Evolutionary conservation across 2,329 filamentous ascomycete species (phyloP), one percentile per base, ranked within the genome.

Genomic region (Magnaporthiopsis incrustans): DNA sequence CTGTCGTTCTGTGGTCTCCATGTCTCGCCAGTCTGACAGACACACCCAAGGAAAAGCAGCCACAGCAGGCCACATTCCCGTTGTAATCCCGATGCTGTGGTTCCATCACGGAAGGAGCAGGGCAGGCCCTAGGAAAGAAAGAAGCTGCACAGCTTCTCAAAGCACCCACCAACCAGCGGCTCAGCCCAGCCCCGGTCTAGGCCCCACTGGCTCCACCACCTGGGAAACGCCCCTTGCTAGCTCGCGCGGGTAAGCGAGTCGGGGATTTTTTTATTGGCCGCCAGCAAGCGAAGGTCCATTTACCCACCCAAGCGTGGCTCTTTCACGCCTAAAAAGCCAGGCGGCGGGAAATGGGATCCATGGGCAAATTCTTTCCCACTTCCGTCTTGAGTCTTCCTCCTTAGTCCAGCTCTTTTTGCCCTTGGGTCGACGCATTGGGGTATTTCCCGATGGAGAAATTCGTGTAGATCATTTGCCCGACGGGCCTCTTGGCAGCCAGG

Each of bases 211-310:
- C 44, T 12, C 44, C 44, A 53, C 44, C 22, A 22, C 44, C 10
- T 53, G 44, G 44, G 44, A 53, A 25, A 25, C 18, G 3, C 18
- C 18, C 44, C 44, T 25, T 53, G 44, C 44, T 53, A 53, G 44
- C 22, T 53, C 44, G 44, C 44, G 68, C 60, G 68, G 65, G 67
- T 65, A 75, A 75, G 74, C 74, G 74, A 76, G 70, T 64, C 70
- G 67, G 71, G 59, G 61, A 66, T 66, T 66, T 67, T 64, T 64
- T 74, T 72, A 76, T 76, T 76, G 75, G 75, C 64, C 66, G 64
- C 63, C 57, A 58, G 64, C 71, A 74, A 76, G 74, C 73, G 74
- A 76, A 70, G 12, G 14, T 44, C 44, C 61, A n/a, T 27, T n/a
- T 50, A 38, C 35, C 35, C 44, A 50, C 44, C 44, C 15, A 50